These are phyloP conservation scores for Datura wrightii DNA, from an alignment of 257 asterid genomes.

Conservation along the genomic window DNA sequence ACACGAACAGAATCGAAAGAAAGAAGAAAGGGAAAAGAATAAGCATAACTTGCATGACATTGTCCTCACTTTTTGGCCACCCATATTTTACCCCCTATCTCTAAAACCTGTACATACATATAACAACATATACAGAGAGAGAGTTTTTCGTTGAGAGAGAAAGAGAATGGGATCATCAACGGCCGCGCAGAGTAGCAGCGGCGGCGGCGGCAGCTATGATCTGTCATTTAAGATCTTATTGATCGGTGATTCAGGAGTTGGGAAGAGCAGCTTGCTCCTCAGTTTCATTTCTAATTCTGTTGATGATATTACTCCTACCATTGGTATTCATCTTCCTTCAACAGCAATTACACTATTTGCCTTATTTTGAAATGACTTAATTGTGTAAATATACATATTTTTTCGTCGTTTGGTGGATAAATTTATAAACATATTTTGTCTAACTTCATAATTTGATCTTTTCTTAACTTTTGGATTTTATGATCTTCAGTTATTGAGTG, in stretches of 20 bases:
- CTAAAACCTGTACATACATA: neutral
- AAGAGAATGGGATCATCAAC: constrained; percentile 56
- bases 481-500: neutral
- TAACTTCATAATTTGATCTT: neutral
- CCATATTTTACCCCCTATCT: neutral
- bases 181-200: constrained; percentile 40
- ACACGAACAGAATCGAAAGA: too few relatives aligned
- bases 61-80: neutral
- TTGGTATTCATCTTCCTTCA: constrained; percentile 52
- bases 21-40: constrained; percentile 4
- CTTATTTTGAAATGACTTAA: too few relatives aligned
- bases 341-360: too few relatives aligned
- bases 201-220: constrained; percentile 55
- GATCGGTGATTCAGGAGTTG: constrained; percentile 96
- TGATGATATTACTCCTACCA: constrained; percentile 87
- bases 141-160: neutral
- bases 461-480: neutral
- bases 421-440: neutral
- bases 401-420: too few relatives aligned
- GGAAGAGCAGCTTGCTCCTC: constrained; percentile 93
- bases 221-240: constrained; percentile 90
- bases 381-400: too few relatives aligned
- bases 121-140: neutral
- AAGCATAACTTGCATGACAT: constrained; percentile 18
- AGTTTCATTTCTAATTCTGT: constrained; percentile 76